Evolutionary conservation across 2,329 filamentous ascomycete species (phyloP).

Genomic region (Fonsecaea nubica): DNA sequence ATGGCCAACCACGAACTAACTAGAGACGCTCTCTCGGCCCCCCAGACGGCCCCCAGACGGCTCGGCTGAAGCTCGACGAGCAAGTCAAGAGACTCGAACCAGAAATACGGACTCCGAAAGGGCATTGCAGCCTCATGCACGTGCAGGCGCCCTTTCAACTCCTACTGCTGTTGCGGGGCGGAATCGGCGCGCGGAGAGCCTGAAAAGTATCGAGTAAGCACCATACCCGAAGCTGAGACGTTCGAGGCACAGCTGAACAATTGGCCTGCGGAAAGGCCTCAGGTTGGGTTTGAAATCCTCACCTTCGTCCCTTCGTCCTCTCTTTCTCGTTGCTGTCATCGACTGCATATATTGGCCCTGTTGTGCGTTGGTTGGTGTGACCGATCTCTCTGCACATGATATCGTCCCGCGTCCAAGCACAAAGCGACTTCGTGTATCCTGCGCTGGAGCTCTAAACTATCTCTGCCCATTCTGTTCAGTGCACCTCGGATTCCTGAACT

Average conservation of each 20-base stretch:
- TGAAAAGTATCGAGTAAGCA: constrained; percentile 18
- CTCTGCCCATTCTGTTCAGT: neutral
- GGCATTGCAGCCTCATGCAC: constrained; percentile 20
- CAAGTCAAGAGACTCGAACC: constrained; percentile 1
- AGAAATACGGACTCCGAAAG: constrained; percentile 19
- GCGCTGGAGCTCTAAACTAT: neutral
- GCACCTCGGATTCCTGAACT: neutral
- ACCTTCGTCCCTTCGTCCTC: neutral
- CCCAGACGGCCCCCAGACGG: constrained; percentile 8
- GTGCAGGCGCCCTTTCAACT: neutral
- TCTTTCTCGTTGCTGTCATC: neutral
- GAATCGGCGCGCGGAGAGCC: constrained; percentile 18
- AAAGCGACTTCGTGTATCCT: neutral
- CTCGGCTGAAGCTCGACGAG: neutral
- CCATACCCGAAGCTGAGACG: constrained; percentile 17
- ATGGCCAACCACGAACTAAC: constrained; percentile 5
- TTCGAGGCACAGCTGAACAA: constrained; percentile 20
- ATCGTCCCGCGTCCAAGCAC: neutral
- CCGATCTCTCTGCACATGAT: neutral
- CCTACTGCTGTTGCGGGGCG: constrained; percentile 5
- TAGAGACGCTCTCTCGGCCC: constrained; percentile 7
- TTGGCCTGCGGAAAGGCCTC: constrained; percentile 12
- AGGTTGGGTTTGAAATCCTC: constrained; percentile 18
- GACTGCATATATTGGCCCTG: constrained; percentile 14
- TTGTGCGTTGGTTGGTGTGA: constrained; percentile 4